Percentiles rank a stretch among this genome's conserved stretches.
phyloP scores from a whole-genome alignment of 2,329 filamentous ascomycete genomes.

The Plenodomus biglobosus region DNA sequence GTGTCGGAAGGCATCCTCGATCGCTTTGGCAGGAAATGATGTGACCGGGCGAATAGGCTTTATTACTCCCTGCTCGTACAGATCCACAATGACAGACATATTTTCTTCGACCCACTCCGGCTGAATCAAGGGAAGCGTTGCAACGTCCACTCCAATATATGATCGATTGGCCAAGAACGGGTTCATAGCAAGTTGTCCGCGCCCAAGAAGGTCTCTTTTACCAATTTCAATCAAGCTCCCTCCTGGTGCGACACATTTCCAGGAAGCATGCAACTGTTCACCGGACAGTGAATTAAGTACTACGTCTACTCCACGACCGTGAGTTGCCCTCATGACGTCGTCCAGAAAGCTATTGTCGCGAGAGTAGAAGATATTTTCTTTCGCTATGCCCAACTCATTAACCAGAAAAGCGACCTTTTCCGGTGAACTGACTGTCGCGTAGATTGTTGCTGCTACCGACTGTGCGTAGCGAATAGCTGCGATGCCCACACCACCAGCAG shows the following conservation, averaged over 20 bases:
- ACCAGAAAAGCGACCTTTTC: slow-evolving; percentile 9
- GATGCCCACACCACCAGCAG: slow-evolving; percentile 21
- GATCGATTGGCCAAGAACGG: neutral
- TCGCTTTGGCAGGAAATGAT: neutral
- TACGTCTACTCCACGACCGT: slow-evolving; percentile 29
- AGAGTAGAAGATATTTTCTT: slow-evolving; percentile 25
- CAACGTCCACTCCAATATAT: neutral
- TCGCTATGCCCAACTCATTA: slow-evolving; percentile 6
- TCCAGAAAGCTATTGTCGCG: slow-evolving; percentile 5
- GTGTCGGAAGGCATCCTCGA: slow-evolving; percentile 11
- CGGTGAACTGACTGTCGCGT: neutral
- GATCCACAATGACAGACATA: neutral
- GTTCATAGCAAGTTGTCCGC: neutral
- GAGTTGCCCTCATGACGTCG: slow-evolving; percentile 18
- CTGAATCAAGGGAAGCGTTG: neutral
- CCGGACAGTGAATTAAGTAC: slow-evolving; percentile 26
- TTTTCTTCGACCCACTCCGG: neutral
- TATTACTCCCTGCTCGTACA: neutral
- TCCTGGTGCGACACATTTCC: slow-evolving; percentile 47
- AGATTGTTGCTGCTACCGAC: neutral
- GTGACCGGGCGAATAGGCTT: neutral
- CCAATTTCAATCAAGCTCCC: slow-evolving; percentile 16
- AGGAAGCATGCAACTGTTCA: slow-evolving; percentile 39
- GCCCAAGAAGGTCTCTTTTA: neutral
- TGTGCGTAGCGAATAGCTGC: slow-evolving; percentile 6